Evolutionary conservation across 257 asterid species (phyloP).

Genomic region (Haberlea rhodopensis): DNA sequence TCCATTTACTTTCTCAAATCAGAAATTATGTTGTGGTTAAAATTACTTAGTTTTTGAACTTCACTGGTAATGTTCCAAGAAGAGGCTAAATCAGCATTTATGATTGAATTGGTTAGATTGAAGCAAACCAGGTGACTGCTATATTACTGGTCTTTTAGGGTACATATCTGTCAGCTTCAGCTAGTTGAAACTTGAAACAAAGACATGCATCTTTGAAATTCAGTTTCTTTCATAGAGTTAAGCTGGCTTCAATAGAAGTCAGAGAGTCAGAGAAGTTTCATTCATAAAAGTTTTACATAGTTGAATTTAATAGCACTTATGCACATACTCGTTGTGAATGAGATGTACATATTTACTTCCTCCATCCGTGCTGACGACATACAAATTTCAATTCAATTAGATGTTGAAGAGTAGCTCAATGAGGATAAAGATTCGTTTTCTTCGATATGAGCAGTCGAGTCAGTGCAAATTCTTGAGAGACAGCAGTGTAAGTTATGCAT

Average conservation of each 20-base stretch:
- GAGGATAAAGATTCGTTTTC: slow-evolving; percentile 68
- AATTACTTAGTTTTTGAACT: background rate
- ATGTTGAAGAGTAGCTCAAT: slow-evolving; percentile 71
- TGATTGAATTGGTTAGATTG: no score
- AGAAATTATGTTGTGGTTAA: background rate
- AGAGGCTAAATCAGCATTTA: no score
- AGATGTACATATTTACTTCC: background rate
- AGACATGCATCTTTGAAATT: background rate
- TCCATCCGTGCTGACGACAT: slow-evolving; percentile 14
- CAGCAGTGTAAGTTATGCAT: slow-evolving; percentile 97
- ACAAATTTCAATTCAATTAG: slow-evolving; percentile 37
- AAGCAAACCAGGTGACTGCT: no score
- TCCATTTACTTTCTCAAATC: background rate
- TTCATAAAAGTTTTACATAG: no score
- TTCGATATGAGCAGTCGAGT: slow-evolving; percentile 91
- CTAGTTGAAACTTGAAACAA: no score
- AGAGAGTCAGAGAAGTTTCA: no score
- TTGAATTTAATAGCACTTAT: background rate
- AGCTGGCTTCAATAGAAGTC: background rate
- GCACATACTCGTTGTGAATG: background rate
- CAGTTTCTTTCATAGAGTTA: background rate
- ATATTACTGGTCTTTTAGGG: no score
- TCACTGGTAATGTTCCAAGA: background rate
- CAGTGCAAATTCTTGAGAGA: slow-evolving; percentile 81
- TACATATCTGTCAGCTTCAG: no score